These are phyloP conservation scores for Globisporangium splendens DNA, from an alignment of 352 stramenopile genomes.

Conservation along the genomic window DNA sequence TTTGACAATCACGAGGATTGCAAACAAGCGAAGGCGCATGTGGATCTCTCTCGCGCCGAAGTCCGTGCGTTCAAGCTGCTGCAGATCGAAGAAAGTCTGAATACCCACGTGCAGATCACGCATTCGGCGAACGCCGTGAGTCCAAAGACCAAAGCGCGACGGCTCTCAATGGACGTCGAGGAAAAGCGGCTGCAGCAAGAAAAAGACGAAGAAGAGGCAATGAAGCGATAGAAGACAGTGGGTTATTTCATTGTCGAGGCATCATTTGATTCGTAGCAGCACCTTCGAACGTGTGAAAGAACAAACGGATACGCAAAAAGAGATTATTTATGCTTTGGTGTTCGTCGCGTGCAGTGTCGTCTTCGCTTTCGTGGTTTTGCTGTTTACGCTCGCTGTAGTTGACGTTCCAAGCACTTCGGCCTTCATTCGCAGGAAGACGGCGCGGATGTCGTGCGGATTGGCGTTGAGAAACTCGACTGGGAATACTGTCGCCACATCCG, in stretches of 20 bases:
- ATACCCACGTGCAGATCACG: conserved; percentile 54
- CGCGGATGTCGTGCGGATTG: conserved; percentile 48
- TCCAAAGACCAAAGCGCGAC: conserved; percentile 21
- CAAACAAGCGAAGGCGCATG: conserved; percentile 59
- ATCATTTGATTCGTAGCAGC: too few relatives aligned
- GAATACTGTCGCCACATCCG: conserved; percentile 72
- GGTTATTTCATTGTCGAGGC: too few relatives aligned
- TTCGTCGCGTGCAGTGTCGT: conserved; percentile 2
- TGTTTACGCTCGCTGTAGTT: background rate
- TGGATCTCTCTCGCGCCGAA: conserved; percentile 69
- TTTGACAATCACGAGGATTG: conserved; percentile 64
- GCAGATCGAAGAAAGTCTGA: conserved; percentile 71
- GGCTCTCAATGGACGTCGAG: conserved; percentile 21
- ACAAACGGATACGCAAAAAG: background rate
- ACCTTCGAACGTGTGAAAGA: background rate
- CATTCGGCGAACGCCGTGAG: conserved; percentile 26
- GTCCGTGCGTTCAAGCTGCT: conserved; percentile 78
- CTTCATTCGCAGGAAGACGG: conserved; percentile 58
- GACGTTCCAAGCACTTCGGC: conserved; percentile 33
- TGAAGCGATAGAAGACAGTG: background rate
- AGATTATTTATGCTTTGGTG: background rate
- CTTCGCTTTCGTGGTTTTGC: conserved; percentile 5
- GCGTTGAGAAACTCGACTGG: conserved; percentile 79
- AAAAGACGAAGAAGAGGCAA: background rate
- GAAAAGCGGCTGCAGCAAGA: conserved; percentile 13